Base-by-base conservation (phyloP, 2,329 filamentous ascomycete species). In the Thielaviopsis punctulata region DNA sequence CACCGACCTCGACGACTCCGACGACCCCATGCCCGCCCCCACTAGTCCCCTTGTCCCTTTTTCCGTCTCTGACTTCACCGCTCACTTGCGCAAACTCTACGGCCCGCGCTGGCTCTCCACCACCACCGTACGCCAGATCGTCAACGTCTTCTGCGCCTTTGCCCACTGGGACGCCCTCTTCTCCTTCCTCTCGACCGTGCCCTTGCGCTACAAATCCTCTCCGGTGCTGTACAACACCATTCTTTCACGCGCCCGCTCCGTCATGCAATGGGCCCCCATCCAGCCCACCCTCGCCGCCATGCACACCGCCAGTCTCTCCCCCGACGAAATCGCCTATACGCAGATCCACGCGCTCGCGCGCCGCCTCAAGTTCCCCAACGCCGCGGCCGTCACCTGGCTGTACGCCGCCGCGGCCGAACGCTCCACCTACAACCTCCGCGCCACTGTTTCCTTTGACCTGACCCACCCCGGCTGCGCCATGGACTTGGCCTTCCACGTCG, bases 81-180 rank as follows among this genome's bases (percentile, higher is more conserved):
- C 57, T 9, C 61, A 65, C 30, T 70, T 73, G 57, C 58, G 63
- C 4, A 60, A 61, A 8, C 64, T 68, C 2, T 76, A 75, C 59
- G 71, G 72, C 4, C 56, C 61, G 1, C 62, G 61, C n/a, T 76
- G 73, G 73, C 60, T 70, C 33, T 66, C 64, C 4, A 58, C 56
- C 21, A 57, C 58, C 4, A 62, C 67, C 1, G 58, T 66, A 41
- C 66, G 69, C 57, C 58, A 58, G 30, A 65, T 72, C 22, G 55
- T 73, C n/a, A 60, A 65, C 2, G 68, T 72, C 45, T 64, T 72
- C 22, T 65, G 69, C 47, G 62, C 64, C 25, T 65, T 72, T 58
- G 61, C 68, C 44, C 59, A 59, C 5, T 54, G 36, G 48, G 36
- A 49, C 24, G 39, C 43, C 41, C 22, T 52, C 39, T 43, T 33